Conservation (phyloP, 202 grass and related monocot genomes). For the Schoenoplectus tabernaemontani region DNA sequence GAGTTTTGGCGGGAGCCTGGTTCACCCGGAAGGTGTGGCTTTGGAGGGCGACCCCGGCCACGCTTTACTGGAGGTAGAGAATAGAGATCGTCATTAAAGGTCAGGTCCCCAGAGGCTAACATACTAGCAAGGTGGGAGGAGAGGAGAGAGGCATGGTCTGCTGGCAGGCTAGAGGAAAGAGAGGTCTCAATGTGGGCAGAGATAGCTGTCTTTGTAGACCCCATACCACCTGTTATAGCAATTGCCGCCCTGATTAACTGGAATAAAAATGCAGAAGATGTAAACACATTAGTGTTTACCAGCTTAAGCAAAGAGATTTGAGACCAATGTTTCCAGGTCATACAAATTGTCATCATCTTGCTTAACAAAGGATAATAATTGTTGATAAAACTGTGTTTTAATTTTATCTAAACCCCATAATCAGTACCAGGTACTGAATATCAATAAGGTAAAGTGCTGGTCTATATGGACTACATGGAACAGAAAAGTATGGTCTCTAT, state of each 20-base stretch:
- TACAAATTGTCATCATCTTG: neutral
- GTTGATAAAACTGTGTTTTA: neutral
- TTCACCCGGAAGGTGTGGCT: constrained; percentile 31
- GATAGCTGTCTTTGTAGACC: constrained; percentile 51
- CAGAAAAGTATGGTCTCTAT: neutral
- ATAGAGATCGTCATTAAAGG: constrained; percentile 30
- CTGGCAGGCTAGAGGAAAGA: constrained; percentile 32
- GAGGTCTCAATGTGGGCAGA: constrained; percentile 53
- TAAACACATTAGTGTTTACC: neutral
- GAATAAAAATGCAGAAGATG: neutral
- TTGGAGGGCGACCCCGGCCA: constrained; percentile 68
- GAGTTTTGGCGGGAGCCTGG: constrained; percentile 6
- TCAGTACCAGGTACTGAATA: neutral
- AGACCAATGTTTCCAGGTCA: neutral
- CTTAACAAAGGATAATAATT: neutral
- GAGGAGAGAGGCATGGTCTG: constrained; percentile 61
- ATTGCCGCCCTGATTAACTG: constrained; percentile 74
- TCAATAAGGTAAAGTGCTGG: neutral
- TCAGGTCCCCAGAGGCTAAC: constrained; percentile 54
- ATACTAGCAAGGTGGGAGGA: constrained; percentile 61
- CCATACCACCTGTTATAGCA: constrained; percentile 44
- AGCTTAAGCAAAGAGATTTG: neutral
- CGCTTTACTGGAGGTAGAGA: constrained; percentile 34
- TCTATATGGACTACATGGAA: too few relatives aligned
- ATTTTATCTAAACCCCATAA: neutral